phyloP scores from a whole-genome alignment of 768 basidiomycete genomes.

The Lepiota subincarnata region DNA sequence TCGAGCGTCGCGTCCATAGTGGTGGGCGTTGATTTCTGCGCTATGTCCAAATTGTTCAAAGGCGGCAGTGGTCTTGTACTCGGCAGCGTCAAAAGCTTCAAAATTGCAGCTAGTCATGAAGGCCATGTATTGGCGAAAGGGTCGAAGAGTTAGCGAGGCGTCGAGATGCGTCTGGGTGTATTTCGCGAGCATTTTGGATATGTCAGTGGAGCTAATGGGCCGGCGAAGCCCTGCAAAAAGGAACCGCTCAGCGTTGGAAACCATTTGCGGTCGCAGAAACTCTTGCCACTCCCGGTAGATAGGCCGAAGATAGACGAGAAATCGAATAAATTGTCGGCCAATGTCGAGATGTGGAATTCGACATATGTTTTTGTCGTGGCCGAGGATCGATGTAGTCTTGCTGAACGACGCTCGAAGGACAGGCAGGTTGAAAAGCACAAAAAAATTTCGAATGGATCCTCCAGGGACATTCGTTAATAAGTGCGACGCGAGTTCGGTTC shows the following conservation, averaged over 20 bases:
- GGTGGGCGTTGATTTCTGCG: not conserved
- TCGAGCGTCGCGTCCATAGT: conserved; percentile 15
- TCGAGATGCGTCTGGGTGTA: not conserved
- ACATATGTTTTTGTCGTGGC: conserved; percentile 1
- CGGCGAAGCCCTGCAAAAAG: no score
- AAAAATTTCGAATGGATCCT: no score
- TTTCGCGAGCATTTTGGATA: no score
- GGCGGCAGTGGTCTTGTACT: not conserved
- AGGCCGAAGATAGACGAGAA: not conserved
- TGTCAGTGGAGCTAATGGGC: no score
- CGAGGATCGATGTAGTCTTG: conserved; percentile 5
- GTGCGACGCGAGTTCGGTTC: conserved; percentile 16
- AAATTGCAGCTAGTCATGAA: conserved; percentile 8
- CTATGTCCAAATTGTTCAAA: conserved; percentile 15
- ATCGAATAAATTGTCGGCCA: not conserved
- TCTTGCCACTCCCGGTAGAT: no score
- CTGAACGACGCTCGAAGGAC: conserved; percentile 7
- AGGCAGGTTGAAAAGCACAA: not conserved
- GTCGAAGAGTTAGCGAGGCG: not conserved
- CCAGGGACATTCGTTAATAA: conserved; percentile 3
- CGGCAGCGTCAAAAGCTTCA: not conserved
- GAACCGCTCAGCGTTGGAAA: no score
- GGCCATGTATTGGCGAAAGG: conserved; percentile 8
- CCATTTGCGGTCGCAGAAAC: no score
- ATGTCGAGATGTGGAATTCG: not conserved